Evolutionary conservation across 2,329 filamentous ascomycete genomes (phyloP).

Genomic region (Colletotrichum sp.): DNA sequence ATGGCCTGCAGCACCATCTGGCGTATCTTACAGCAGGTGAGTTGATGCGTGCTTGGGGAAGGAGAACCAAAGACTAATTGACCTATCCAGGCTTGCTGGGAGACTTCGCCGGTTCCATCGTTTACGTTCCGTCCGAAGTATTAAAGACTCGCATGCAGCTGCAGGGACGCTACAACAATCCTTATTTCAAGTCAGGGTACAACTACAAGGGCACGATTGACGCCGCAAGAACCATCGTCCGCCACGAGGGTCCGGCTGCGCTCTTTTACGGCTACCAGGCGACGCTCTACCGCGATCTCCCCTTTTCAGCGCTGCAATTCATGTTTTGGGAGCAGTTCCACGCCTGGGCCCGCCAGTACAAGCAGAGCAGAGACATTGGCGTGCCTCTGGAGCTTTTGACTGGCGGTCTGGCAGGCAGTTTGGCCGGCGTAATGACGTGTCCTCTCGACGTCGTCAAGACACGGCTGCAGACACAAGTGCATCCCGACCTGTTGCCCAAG

Average conservation of each 20-base stretch:
- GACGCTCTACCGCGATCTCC: constrained; percentile 90
- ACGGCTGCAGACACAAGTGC: constrained; percentile 89
- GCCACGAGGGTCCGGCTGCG: constrained; percentile 80
- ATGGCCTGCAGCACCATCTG: constrained; percentile 79
- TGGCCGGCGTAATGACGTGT: constrained; percentile 93
- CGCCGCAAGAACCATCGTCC: constrained; percentile 84
- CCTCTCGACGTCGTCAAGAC: constrained; percentile 98
- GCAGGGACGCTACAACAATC: constrained; percentile 94
- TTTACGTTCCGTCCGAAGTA: constrained; percentile 97
- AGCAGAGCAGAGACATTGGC: constrained; percentile 83
- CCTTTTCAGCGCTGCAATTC: constrained; percentile 95
- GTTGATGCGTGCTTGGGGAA: constrained; percentile 17
- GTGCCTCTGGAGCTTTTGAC: constrained; percentile 86
- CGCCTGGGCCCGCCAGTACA: constrained; percentile 78
- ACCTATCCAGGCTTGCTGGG: constrained; percentile 77
- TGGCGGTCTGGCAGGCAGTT: constrained; percentile 85
- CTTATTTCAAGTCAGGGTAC: constrained; percentile 91
- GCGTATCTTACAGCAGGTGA: constrained; percentile 86
- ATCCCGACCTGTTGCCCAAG: constrained; percentile 37
- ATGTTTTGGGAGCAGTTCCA: constrained; percentile 98
- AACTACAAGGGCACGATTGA: constrained; percentile 90
- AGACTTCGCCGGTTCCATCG: constrained; percentile 87
- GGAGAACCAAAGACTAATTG: background rate
- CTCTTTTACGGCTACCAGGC: constrained; percentile 98
- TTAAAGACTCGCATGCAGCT: constrained; percentile 96